Evolutionary conservation across 805 yeast genomes (phyloP), one percentile per base, ranked within the genome.

Genomic region (Candida ortonii): DNA sequence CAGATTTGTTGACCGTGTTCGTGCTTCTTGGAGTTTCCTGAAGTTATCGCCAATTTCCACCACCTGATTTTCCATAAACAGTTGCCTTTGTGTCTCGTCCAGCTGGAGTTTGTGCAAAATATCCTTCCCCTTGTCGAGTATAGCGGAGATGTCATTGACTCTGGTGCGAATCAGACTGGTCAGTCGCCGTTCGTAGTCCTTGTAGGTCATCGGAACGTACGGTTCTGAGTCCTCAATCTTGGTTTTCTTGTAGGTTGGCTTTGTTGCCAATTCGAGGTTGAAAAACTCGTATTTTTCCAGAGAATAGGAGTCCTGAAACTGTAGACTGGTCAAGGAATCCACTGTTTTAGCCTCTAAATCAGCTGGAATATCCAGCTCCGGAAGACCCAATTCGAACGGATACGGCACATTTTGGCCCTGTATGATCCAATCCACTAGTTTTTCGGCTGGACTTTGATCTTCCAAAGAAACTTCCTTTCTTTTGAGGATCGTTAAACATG

Each of bases 11-110:
- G 61, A 52, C 16, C 48, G 50, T 4, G 57, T 61, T 24, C 62
- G 65, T 12, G 57, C 46, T 8, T 43, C 50, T 28, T 64, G 62
- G 14, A 60, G 48, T 22, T 53, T 52, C 31, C 69, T 67, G 47
- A 68, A 75, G 8, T 50, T 36, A 2, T 52, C 55, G 3, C 74
- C 79, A 16, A 71, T 65, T 20, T 57, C 52, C 2, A 42, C 50
- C 45, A 69, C 67, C 27, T 56, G 45, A 3, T 45, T 49, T 46
- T 75, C 80, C 15, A 70, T 41, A 6, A 47, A 30, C 16, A 52
- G 38, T 38, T 72, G 76, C 27, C 69, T 53, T 9, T 52, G 38
- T 4, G 74, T 68, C 23, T 70, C 70, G 31, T 55, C 53, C 1
- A 50, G 22, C 34, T 66, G 61, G n/a, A 62, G 41, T 2, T 44